Evolutionary conservation across 2,329 filamentous ascomycete genomes (phyloP), one percentile per base, ranked within the genome.

Genomic region (Alternaria panax): DNA sequence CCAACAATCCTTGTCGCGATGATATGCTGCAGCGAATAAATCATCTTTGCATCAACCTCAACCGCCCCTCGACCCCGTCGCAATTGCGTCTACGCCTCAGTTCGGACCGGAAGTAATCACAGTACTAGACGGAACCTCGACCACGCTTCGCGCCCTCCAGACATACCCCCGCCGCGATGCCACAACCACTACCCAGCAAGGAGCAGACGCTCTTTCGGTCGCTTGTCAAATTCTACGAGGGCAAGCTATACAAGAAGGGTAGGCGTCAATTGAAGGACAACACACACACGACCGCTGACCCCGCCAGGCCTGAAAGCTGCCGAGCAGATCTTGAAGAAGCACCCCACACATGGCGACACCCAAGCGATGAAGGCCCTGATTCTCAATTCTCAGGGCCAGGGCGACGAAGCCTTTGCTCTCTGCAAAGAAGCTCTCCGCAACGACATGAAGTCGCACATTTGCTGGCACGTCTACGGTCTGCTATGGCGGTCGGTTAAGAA

Each of bases 291-390:
- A 56, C 53, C 30, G 51, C 70, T 78, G 63, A 79, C 66, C 48
- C 61, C 60, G 42, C 53, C 61, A 88, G 94, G 94, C 78, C 85
- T 99, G 76, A 99, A 98, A 83, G 90, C 91, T 46, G 94, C 95
- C 70, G 95, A 99, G 78, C 92, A 97, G 81, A 97, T 99, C 77
- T 88, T 99, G 68, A 92, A 91, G 79, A 98, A 97, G 81, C 89
- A 91, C 75, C 92, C 94, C 41, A 95, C 92, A 73, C 95, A 99
- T 90, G 96, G 93, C 75, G 96, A 99, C 79, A 99, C 95, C 24
- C 90, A 96, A 81, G 96, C 95, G 54, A 99, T 99, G 95, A 99
- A 99, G 83, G 94, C 95, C 57, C 85, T 99, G 68, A 97, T 98
- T 69, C 87, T 98, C 80, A 98, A 96, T 79, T 90, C 91, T 43